phyloP scores from a whole-genome alignment of 2,329 filamentous ascomycete species.

The Fusarium coffeatum region DNA sequence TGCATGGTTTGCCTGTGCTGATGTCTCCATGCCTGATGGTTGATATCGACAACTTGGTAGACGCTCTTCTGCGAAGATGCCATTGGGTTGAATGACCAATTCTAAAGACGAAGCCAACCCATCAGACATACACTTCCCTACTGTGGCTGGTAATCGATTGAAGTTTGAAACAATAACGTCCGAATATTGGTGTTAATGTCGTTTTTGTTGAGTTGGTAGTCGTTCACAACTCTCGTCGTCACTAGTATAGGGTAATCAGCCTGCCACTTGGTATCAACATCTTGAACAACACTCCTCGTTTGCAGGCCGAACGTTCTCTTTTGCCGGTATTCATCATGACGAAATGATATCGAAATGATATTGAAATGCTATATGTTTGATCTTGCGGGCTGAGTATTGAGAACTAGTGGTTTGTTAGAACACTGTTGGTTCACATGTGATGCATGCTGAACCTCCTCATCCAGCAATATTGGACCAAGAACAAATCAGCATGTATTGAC shows the following conservation, averaged over 20 bases:
- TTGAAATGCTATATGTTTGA: too few species aligned
- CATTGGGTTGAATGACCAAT: neutral
- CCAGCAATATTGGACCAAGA: too few species aligned
- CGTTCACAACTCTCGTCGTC: neutral
- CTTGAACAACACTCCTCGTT: neutral
- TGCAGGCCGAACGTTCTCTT: neutral
- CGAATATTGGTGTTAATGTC: neutral
- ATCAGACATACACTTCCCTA: fast-evolving
- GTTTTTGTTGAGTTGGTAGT: neutral
- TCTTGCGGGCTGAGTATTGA: too few species aligned
- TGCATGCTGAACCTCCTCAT: too few species aligned
- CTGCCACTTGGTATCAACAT: fast-evolving
- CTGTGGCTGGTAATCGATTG: too few species aligned
- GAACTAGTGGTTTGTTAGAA: too few species aligned
- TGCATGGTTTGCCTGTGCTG: neutral
- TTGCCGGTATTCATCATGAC: neutral
- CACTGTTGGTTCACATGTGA: too few species aligned
- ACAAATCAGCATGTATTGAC: too few species aligned
- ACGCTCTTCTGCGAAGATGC: neutral
- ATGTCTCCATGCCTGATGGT: neutral
- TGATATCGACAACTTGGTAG: neutral
- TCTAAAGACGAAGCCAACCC: neutral
- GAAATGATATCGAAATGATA: too few species aligned
- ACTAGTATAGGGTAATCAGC: neutral
- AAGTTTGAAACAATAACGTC: neutral